phyloP scores from a whole-genome alignment of 2,329 filamentous ascomycete species.

The Leptographium procerum region DNA sequence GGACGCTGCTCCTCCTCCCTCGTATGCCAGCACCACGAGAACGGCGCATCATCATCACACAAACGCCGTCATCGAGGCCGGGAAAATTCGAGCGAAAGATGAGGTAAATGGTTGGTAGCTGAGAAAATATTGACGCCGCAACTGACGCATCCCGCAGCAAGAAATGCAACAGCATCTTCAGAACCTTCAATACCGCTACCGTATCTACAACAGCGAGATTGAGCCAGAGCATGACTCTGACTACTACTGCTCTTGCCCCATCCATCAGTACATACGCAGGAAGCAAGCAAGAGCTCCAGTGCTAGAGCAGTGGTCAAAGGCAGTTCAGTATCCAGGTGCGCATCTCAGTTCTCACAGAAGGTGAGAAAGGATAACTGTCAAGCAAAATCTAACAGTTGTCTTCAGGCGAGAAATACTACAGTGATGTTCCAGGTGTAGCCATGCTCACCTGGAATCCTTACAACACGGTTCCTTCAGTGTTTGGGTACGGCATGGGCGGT shows the following conservation, averaged over 20 bases:
- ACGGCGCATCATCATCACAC: background rate
- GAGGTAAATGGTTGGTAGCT: background rate
- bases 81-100: background rate
- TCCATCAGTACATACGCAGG: conserved; percentile 25
- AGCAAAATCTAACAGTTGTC: background rate
- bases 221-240: conserved; percentile 33
- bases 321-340: conserved; percentile 31
- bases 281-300: conserved; percentile 25
- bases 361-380: background rate
- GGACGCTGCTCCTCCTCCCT: background rate
- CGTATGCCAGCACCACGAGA: background rate
- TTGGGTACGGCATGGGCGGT: background rate
- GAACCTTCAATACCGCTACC: conserved; percentile 24
- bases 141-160: conserved; percentile 18
- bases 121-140: too few species aligned
- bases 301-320: conserved; percentile 30
- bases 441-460: background rate
- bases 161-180: conserved; percentile 31
- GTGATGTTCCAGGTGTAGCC: background rate
- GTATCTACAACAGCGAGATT: conserved; percentile 33
- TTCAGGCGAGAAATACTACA: conserved; percentile 17
- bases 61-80: background rate
- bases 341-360: background rate
- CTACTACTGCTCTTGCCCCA: conserved; percentile 25
- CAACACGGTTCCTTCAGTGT: background rate